Evolutionary conservation across 768 basidiomycete species (phyloP).

Genomic region (Boletus rubroflammeus): DNA sequence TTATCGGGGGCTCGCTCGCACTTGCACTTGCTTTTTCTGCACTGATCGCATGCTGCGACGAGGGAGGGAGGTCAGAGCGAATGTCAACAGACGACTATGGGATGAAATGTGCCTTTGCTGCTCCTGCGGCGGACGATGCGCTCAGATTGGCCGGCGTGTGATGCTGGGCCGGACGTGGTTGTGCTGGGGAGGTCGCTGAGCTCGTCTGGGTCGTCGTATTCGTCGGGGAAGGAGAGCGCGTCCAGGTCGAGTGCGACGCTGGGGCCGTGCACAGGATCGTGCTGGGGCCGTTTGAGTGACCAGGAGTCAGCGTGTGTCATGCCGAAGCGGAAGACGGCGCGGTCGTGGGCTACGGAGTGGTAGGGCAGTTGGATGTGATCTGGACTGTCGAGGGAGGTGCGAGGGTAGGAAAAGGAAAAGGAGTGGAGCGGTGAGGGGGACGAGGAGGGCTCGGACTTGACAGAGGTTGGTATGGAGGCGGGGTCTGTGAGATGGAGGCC

Average conservation of each 20-base stretch:
- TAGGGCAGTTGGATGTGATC: background rate
- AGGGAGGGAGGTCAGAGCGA: background rate
- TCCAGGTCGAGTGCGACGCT: slow-evolving; percentile 23
- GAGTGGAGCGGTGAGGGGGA: slow-evolving; percentile 18
- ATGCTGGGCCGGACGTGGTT: slow-evolving; percentile 20
- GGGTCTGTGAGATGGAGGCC: slow-evolving; percentile 16
- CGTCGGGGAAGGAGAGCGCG: slow-evolving; percentile 51
- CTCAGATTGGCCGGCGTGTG: slow-evolving; percentile 30
- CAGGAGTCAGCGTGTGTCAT: slow-evolving; percentile 29
- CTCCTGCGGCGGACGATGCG: slow-evolving; percentile 66
- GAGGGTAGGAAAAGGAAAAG: slow-evolving; percentile 26
- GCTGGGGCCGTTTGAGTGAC: slow-evolving; percentile 18
- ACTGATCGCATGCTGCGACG: slow-evolving; percentile 75
- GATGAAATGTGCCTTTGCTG: slow-evolving; percentile 57
- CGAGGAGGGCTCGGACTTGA: slow-evolving; percentile 30
- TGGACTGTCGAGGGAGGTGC: background rate
- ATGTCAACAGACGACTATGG: background rate
- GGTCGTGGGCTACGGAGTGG: background rate
- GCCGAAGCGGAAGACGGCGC: slow-evolving; percentile 23
- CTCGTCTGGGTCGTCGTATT: slow-evolving; percentile 60
- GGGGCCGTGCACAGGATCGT: slow-evolving; percentile 5
- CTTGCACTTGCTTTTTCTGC: slow-evolving; percentile 87
- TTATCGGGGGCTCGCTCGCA: slow-evolving; percentile 64
- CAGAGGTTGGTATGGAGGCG: slow-evolving; percentile 14
- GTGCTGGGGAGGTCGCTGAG: slow-evolving; percentile 42